phyloP scores from a whole-genome alignment of 768 basidiomycete genomes.

The Hericium alpestre region DNA sequence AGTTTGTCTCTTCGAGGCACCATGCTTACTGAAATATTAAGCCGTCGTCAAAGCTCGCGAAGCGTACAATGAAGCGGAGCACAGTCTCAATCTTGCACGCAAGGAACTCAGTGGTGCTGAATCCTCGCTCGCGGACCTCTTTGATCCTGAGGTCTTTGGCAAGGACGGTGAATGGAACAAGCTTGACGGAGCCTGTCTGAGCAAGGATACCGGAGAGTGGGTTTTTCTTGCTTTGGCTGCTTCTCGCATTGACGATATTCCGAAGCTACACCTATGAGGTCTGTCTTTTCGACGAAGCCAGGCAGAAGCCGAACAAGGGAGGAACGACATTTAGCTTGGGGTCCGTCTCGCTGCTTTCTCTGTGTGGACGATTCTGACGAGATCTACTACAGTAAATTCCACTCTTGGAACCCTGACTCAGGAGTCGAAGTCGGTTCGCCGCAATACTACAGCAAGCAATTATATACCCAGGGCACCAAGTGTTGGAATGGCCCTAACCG shows the following conservation, averaged over 20 bases:
- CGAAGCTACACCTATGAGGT: slow-evolving; percentile 86
- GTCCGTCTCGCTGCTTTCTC: slow-evolving; percentile 32
- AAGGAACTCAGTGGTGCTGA: slow-evolving; percentile 44
- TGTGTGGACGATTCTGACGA: neutral
- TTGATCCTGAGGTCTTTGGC: slow-evolving; percentile 58
- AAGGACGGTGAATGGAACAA: slow-evolving; percentile 92
- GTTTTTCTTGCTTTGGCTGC: slow-evolving; percentile 24
- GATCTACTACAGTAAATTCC: slow-evolving; percentile 45
- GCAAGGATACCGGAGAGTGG: slow-evolving; percentile 82
- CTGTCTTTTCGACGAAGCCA: slow-evolving; percentile 82
- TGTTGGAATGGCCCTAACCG: slow-evolving; percentile 97
- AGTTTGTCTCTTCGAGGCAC: neutral
- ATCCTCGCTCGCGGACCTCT: slow-evolving; percentile 55
- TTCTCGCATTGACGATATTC: neutral
- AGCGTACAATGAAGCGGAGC: slow-evolving; percentile 53
- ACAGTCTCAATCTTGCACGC: slow-evolving; percentile 40
- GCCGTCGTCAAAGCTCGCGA: slow-evolving; percentile 57
- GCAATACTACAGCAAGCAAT: slow-evolving; percentile 72
- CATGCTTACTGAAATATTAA: slow-evolving; percentile 4
- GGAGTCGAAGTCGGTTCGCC: slow-evolving; percentile 48
- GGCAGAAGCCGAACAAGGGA: slow-evolving; percentile 79
- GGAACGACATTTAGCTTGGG: slow-evolving; percentile 71
- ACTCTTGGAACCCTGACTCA: slow-evolving; percentile 64
- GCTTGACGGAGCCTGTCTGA: slow-evolving; percentile 70
- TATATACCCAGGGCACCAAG: slow-evolving; percentile 73